Percentiles rank a stretch among this genome's conserved stretches.
Evolutionary conservation across 139 green algal genomes (phyloP).

Genomic region (Coccomyxa sp.): DNA sequence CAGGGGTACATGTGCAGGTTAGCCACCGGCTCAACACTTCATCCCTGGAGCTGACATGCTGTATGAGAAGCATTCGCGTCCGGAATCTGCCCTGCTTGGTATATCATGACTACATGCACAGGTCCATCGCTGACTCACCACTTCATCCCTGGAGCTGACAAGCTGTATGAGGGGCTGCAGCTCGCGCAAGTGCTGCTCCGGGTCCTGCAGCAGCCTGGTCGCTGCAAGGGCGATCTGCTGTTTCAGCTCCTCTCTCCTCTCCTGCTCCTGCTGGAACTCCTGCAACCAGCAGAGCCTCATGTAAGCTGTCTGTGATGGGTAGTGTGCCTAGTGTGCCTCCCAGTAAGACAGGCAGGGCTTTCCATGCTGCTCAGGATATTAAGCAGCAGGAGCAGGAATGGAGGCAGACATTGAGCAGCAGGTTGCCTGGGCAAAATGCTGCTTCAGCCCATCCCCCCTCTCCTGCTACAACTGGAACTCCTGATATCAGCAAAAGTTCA

Average conservation of each 20-base stretch:
- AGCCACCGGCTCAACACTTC: not conserved
- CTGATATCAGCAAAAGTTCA: too few species aligned
- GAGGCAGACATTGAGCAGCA: too few species aligned
- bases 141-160: conserved; percentile 21
- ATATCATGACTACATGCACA: not conserved
- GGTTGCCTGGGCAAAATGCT: too few species aligned
- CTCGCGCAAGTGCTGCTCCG: conserved; percentile 51
- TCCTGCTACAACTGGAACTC: conserved; percentile 13
- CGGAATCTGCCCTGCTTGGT: not conserved
- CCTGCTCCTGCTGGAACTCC: conserved; percentile 17
- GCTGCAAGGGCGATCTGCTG: conserved; percentile 67
- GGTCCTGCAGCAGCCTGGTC: conserved; percentile 63
- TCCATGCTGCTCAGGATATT: too few species aligned
- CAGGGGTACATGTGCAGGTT: not conserved
- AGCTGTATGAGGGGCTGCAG: conserved; percentile 39
- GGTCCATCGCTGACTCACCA: not conserved
- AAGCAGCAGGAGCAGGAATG: too few species aligned
- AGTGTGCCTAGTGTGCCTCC: too few species aligned
- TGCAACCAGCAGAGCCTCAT: conserved; percentile 28
- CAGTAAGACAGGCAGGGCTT: too few species aligned
- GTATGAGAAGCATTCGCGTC: not conserved
- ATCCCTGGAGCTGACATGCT: not conserved
- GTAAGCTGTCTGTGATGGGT: too few species aligned
- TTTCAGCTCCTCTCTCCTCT: conserved; percentile 45
- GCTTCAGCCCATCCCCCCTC: too few species aligned